phyloP scores from a whole-genome alignment of 2,329 filamentous ascomycete species.

The Diaporthe amygdali region DNA sequence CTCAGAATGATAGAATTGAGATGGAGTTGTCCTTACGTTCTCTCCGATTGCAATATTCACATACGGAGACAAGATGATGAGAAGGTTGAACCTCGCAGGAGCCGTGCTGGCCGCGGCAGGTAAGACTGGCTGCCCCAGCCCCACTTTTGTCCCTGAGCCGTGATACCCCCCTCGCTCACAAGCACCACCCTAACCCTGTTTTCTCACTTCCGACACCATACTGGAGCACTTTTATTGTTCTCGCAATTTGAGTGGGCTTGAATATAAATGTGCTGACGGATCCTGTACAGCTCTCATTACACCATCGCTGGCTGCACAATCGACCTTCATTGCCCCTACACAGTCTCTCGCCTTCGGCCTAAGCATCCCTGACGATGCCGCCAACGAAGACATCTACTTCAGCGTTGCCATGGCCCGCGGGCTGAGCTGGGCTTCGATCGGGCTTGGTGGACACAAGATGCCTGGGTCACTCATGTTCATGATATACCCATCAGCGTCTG shows the following conservation, averaged over 20 bases:
- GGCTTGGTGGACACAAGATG: conserved; percentile 59
- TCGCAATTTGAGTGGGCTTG: neutral
- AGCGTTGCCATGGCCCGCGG: conserved; percentile 52
- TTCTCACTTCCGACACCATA: neutral
- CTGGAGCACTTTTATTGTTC: neutral
- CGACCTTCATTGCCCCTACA: conserved; percentile 47
- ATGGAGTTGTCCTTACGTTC: neutral
- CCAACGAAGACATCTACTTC: conserved; percentile 57
- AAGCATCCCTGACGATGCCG: conserved; percentile 51
- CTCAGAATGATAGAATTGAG: neutral
- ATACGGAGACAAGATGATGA: neutral
- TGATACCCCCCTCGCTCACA: neutral
- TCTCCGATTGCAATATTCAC: neutral
- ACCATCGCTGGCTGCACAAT: conserved; percentile 15
- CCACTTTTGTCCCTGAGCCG: neutral
- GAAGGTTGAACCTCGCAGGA: neutral
- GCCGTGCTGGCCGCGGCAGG: conserved; percentile 21
- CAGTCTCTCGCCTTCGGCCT: conserved; percentile 54
- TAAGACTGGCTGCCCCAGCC: neutral
- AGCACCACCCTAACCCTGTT: neutral
- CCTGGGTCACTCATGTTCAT: conserved; percentile 58
- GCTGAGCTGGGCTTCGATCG: conserved; percentile 59
- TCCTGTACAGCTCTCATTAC: neutral
- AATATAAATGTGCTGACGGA: neutral
- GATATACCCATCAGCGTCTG: conserved; percentile 53